Evolutionary conservation across 2,329 filamentous ascomycete genomes (phyloP), one percentile per base, ranked within the genome.

Genomic region (Apiospora malaysiana): DNA sequence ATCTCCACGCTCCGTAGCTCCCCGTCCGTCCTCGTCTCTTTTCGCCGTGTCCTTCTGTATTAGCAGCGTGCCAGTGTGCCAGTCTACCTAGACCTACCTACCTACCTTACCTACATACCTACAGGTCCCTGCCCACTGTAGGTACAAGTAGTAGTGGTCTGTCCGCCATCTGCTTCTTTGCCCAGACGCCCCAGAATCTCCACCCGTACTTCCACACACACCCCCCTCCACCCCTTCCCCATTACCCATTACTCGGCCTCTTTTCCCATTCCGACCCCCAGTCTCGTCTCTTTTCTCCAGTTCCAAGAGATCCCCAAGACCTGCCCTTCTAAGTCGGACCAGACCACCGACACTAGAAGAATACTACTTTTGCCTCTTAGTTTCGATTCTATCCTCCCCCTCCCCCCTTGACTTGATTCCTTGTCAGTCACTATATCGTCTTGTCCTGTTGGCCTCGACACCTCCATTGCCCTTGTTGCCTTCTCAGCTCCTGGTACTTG

Each of bases 201-300:
- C 56, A 63, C 68, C 49, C 32, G 27, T 42, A 40, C 68, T 51
- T 49, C 47, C 68, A 46, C 45, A 49, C 27, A 46, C 67, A 46
- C 68, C 68, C 68, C 68, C 70, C 68, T 70, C 72, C 66, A 59
- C 72, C 71, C 71, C 66, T 66, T 72, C 71, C 74, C 72, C 72
- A 74, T 72, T 75, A 72, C 46, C 66, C 42, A 47, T 67, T 32
- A 46, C 66, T 68, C 43, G 43, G 66, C 66, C 25, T 68, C 25
- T 46, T 67, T 67, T 45, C 66, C 66, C 66, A 68, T 68, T 47
- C 66, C 66, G 66, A 47, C 66, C 46, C 66, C 25, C 56, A 63
- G 56, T 63, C 56, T 40, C 56, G 56, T 63, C 32, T n/a, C 27
- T 40, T 63, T 63, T 63, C 56, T 63, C 56, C 56, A 63, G 56